Evolutionary conservation across 1,284 basidiomycete species (phyloP).

Genomic region (Cutaneotrichosporon mucoides): DNA sequence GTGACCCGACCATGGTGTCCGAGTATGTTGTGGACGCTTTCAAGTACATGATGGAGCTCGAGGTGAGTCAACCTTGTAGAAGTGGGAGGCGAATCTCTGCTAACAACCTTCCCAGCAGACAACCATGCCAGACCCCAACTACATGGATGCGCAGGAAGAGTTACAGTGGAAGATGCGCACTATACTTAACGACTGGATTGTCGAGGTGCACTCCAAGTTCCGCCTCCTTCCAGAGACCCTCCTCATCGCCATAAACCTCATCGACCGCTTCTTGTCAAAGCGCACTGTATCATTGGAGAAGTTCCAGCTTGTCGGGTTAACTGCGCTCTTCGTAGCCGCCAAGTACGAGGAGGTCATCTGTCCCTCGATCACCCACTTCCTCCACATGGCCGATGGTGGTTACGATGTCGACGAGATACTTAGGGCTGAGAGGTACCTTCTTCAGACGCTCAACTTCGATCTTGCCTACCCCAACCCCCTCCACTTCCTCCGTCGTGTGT

Average conservation of each 20-base stretch:
- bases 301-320: constrained; percentile 91
- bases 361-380: constrained; percentile 81
- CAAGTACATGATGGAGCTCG: constrained; percentile 74
- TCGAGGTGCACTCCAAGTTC: constrained; percentile 93
- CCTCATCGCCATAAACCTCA: constrained; percentile 89
- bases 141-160: constrained; percentile 87
- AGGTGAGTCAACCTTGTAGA: constrained; percentile 51
- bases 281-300: constrained; percentile 88
- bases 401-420: constrained; percentile 85
- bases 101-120: constrained; percentile 54
- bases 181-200: constrained; percentile 93
- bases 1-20: constrained; percentile 94
- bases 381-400: constrained; percentile 81
- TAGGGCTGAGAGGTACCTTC: constrained; percentile 87
- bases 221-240: constrained; percentile 91
- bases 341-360: constrained; percentile 97
- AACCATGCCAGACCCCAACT: constrained; percentile 80
- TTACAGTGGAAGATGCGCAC: constrained; percentile 92
- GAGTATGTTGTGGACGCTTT: constrained; percentile 96
- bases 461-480: constrained; percentile 89
- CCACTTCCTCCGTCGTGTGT: constrained; percentile 83
- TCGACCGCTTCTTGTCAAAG: constrained; percentile 91
- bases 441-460: constrained; percentile 89
- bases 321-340: constrained; percentile 86
- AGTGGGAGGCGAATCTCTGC: constrained; percentile 45